Conservation (phyloP, 257 asterid genomes). For the Lavandula angustifolia region DNA sequence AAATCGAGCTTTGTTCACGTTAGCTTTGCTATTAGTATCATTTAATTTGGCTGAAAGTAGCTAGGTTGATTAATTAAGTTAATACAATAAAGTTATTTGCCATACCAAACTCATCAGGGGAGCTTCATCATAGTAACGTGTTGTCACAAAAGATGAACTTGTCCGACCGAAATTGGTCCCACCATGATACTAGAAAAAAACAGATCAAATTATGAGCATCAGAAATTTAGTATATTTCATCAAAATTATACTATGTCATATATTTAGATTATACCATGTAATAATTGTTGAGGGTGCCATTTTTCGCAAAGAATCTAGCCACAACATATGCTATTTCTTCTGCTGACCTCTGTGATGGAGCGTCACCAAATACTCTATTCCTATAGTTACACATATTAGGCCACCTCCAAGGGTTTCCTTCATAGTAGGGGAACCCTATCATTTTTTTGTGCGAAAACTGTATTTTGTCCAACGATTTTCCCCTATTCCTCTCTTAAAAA, state of each 20-base stretch:
- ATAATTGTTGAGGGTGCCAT: slow-evolving; percentile 82
- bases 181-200: slow-evolving; percentile 61
- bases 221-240: not conserved
- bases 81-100: too few relatives aligned
- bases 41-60: too few relatives aligned
- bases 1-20: too few relatives aligned
- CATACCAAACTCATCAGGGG: slow-evolving; percentile 89
- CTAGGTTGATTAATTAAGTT: too few relatives aligned
- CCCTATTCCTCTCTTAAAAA: too few relatives aligned
- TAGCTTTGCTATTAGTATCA: too few relatives aligned
- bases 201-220: too few relatives aligned
- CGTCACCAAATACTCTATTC: slow-evolving; percentile 75
- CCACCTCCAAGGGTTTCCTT: too few relatives aligned
- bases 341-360: slow-evolving; percentile 87
- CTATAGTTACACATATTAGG: slow-evolving; percentile 32
- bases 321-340: slow-evolving; percentile 87
- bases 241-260: too few relatives aligned
- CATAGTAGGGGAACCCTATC: too few relatives aligned
- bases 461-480: too few relatives aligned
- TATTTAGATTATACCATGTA: slow-evolving; percentile 58
- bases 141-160: slow-evolving; percentile 81
- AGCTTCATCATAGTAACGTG: slow-evolving; percentile 96
- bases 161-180: slow-evolving; percentile 92
- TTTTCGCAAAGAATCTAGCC: slow-evolving; percentile 71
- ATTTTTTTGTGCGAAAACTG: too few relatives aligned